Evolutionary conservation across 208 protist species (phyloP).

Genomic region (Angomonas desouzai): DNA sequence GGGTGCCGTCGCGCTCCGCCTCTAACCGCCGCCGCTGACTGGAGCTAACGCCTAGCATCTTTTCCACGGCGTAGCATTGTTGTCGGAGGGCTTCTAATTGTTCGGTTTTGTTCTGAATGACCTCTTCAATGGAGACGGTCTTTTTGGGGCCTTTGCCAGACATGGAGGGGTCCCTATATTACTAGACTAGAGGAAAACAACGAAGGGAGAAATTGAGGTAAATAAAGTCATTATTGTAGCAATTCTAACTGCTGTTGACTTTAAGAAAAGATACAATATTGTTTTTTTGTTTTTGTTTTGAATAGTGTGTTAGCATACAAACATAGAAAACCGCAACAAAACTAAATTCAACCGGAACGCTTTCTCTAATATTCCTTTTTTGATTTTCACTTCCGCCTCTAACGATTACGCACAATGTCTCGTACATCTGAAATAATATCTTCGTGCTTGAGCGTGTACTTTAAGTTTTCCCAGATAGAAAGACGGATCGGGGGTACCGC

Average conservation of each 20-base stretch:
- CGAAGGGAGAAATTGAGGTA: conserved; percentile 11
- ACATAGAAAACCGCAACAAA: too few relatives aligned
- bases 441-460: conserved; percentile 81
- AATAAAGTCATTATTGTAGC: background rate
- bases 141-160: conserved; percentile 41
- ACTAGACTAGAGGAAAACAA: background rate
- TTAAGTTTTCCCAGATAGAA: conserved; percentile 70
- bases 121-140: conserved; percentile 44
- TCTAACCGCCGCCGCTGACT: conserved; percentile 59
- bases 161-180: conserved; percentile 12
- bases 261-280: too few relatives aligned
- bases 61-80: conserved; percentile 74
- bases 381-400: conserved; percentile 7
- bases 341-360: background rate
- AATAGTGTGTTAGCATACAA: too few relatives aligned
- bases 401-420: conserved; percentile 73
- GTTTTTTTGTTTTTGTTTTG: too few relatives aligned
- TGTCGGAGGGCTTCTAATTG: conserved; percentile 42
- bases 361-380: background rate
- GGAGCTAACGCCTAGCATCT: conserved; percentile 71
- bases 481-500: conserved; percentile 68
- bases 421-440: conserved; percentile 74
- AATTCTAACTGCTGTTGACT: too few relatives aligned
- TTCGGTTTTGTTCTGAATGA: conserved; percentile 59
- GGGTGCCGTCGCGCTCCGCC: conserved; percentile 46